Evolutionary conservation across 768 basidiomycete species (phyloP), one percentile per base, ranked within the genome.

Genomic region (Rhizopogon vesiculosus): DNA sequence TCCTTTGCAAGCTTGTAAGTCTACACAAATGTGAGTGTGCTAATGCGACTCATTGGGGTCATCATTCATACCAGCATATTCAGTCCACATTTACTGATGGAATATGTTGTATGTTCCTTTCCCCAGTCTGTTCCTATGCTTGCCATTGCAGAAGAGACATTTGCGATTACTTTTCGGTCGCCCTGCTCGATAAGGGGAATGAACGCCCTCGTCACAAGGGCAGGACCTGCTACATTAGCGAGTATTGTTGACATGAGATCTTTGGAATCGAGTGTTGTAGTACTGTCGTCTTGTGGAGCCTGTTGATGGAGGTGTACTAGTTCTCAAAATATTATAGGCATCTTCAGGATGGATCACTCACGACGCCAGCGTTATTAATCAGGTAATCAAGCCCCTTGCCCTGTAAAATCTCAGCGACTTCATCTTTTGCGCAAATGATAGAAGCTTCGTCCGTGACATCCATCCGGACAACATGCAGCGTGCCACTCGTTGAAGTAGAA

Each of bases 341-440:
- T 33, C 45, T 41, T 29, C 35, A 18, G 12, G 12, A 22, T 39
- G 13, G 39, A 39, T 13, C 8, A 64, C 74, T 48, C 53, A 74
- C 73, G 35, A 73, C 59, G 0, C 63, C 74, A 2, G 74, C 73
- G 50, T 74, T 75, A 62, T 75, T 77, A 54, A 74, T 57, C 19
- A 77, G 3, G 25, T 25, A 25, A 25, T 25, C 25, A 25, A 25
- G 25, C 25, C 25, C 25, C 25, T 25, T 25, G 25, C 25, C 25
- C 4, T 25, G 25, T 25, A 25, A 25, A 25, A 25, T 25, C 25
- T 25, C 3, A 25, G 25, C 40, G 60, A 61, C 64, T n/a, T 69
- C 66, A 7, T 56, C 40, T 39, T 25, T 53, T 15, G 54, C 62
- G 35, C 22, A 40, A 40, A 57, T 50, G 53, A 75, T 71, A 42